Base-by-base conservation (phyloP, 805 yeast genomes). In the Spathaspora hagerdaliae region DNA sequence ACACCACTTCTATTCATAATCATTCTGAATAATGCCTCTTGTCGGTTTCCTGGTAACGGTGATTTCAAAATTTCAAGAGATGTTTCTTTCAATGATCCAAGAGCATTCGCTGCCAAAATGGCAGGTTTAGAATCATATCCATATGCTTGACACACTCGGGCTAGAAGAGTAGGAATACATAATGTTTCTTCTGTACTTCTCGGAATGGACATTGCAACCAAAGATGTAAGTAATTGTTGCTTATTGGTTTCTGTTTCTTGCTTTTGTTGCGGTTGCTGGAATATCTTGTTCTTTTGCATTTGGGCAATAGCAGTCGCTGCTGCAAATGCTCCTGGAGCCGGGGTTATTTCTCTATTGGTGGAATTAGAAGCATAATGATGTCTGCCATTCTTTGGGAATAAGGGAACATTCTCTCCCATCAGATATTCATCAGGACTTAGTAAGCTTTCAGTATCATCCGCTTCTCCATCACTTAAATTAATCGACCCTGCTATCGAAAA, bases 161-260 rank as follows among this genome's bases (percentile, higher is more conserved):
- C 86, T 48, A 86, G 65, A 41, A 86, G 62, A 7, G 87, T 81
- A 0, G 94, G 92, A 33, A 84, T 80, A 54, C 85, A 83, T 36
- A 86, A 64, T 0, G 89, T 85, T 58, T 86, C 94, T 54, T 84
- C 91, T 0, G 92, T 85, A 13, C 86, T 78, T 57, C 94, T 69
- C 6, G 92, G 94, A 8, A 84, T 76, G 0, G 92, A 78, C 49
- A 85, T 74, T 0, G 92, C 87, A 5, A 85, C 89, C 41, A 71
- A 55, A 0, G 64, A 55, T 1, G 76, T 69, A 27, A 71, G 59
- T 51, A 65, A 53, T 49, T 64, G 71, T 47, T 65, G 71, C 41
- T 69, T 69, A 46, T 68, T 68, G 43, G 51, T 54, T 29, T 61
- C 67, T 33, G 53, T 52, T 31, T 61, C 63, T 24, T 56, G 55